Base-by-base conservation (phyloP, 139 green algal species). In the Zygnema cylindricum region DNA sequence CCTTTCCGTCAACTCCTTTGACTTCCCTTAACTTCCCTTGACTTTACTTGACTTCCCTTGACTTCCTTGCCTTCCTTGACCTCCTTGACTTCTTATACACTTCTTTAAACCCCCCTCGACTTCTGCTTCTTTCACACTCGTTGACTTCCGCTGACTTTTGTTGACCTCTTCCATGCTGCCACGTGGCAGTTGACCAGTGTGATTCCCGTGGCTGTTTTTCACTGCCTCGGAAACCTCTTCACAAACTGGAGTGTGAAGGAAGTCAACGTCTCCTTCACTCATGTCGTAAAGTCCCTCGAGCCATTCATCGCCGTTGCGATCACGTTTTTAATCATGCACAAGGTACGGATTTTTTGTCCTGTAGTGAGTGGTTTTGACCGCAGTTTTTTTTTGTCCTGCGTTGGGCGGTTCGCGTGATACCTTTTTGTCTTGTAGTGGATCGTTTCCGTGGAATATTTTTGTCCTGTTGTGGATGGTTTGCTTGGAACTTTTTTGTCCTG, bases 201-300 rank as follows among this genome's bases (percentile, higher is more conserved):
- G 16, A 77, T 95, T 23, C 97, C 97, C 0, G 93, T 99, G 63
- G 97, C 97, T 0, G 78, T 95, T 25, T 95, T 99, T n/a, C 97
- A 99, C 94, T 96, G 95, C 0, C 88, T 99, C 63, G 97, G 97
- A 77, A 99, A 99, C 89, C 49, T 96, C 88, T 93, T 99, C 32
- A 99, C 97, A 89, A 99, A 99, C 91, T 89, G 99, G 69, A 95
- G 87, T 81, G 94, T 99, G 49, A 96, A 97, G 39, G 91, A 94
- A 16, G 97, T 99, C 43, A 96, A 96, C 0, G 96, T 99, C 21
- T 98, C 94, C 81, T 99, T 99, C 95, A 99, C 97, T 11, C 97
- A 99, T 94, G 99, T 97, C 55, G 98, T 99, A 90, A 99, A 99
- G 93, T 96, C 96, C 0, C 95, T 97, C 93, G 96, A 99, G 93